Evolutionary conservation across 108 stramenopile species (phyloP).

Genomic region (Bacterosira constricta): DNA sequence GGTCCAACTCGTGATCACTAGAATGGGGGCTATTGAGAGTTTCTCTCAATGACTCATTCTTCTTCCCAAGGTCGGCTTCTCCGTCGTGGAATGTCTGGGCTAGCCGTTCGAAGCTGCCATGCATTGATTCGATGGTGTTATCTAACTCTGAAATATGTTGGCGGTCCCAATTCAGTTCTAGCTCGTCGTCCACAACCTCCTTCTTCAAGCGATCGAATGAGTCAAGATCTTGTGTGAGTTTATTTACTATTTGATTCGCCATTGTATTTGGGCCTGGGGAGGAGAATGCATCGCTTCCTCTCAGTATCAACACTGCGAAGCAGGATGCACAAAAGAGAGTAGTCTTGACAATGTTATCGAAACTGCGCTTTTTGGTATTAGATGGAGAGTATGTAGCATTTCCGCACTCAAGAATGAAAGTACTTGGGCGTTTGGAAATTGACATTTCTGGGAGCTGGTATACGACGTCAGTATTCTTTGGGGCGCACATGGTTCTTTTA

Average conservation of each 20-base stretch:
- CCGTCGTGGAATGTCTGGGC: slow-evolving; percentile 8
- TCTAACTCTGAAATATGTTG: slow-evolving; percentile 19
- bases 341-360: slow-evolving; percentile 6
- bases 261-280: slow-evolving; percentile 7
- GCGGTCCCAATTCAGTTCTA: slow-evolving; percentile 14
- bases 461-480: too few species aligned
- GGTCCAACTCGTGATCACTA: background rate
- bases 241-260: background rate
- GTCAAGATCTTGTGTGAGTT: slow-evolving; percentile 17
- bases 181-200: background rate
- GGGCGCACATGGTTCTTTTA: too few species aligned
- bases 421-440: too few species aligned
- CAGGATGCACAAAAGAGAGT: background rate
- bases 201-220: slow-evolving; percentile 16
- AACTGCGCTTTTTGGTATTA: too few species aligned
- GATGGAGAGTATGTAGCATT: too few species aligned
- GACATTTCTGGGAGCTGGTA: too few species aligned
- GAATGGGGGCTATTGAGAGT: background rate
- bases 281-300: slow-evolving; percentile 5
- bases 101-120: background rate
- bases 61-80: background rate
- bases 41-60: background rate
- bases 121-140: background rate
- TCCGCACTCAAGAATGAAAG: too few species aligned
- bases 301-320: slow-evolving; percentile 9